phyloP scores from a whole-genome alignment of 495 filamentous ascomycete species.

The Jackrogersella multiformis region DNA sequence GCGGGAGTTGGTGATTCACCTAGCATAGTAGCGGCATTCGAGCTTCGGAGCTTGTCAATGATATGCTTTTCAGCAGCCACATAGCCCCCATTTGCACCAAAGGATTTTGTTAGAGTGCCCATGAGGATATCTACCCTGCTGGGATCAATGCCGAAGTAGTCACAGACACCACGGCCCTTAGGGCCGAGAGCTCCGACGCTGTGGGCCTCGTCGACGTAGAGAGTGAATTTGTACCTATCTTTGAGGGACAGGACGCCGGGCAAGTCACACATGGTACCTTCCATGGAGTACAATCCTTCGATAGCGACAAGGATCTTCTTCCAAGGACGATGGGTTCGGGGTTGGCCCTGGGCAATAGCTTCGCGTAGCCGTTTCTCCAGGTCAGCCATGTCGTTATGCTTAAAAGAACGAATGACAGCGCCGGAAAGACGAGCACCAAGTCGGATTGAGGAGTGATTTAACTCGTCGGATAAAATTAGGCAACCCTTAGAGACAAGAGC shows the following conservation, averaged over 20 bases:
- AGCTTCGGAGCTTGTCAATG: slow-evolving; percentile 87
- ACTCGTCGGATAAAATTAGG: slow-evolving; percentile 93
- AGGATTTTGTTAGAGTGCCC: slow-evolving; percentile 98
- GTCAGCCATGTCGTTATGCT: slow-evolving; percentile 93
- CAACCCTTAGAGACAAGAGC: slow-evolving; percentile 90
- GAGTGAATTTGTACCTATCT: slow-evolving; percentile 93
- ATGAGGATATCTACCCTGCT: slow-evolving; percentile 93
- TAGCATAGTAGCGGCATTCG: slow-evolving; percentile 86
- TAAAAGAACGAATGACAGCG: slow-evolving; percentile 93
- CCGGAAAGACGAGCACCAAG: slow-evolving; percentile 93
- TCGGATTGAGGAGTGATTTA: slow-evolving; percentile 97
- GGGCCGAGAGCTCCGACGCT: slow-evolving; percentile 94
- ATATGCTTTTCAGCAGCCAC: slow-evolving; percentile 89
- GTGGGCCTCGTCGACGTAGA: slow-evolving; percentile 97
- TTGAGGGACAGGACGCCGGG: slow-evolving; percentile 86
- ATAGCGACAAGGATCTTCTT: slow-evolving; percentile 98
- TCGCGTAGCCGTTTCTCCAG: slow-evolving; percentile 87
- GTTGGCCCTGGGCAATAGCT: slow-evolving; percentile 93
- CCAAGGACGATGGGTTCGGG: slow-evolving; percentile 96
- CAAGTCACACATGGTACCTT: slow-evolving; percentile 97
- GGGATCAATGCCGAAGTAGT: slow-evolving; percentile 93
- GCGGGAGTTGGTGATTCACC: slow-evolving; percentile 89
- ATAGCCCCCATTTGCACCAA: slow-evolving; percentile 97
- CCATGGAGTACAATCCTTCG: slow-evolving; percentile 98
- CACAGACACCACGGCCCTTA: slow-evolving; percentile 89